phyloP scores from a whole-genome alignment of 371 early-diverging fungal genomes.

The Rhizopus stolonifer region DNA sequence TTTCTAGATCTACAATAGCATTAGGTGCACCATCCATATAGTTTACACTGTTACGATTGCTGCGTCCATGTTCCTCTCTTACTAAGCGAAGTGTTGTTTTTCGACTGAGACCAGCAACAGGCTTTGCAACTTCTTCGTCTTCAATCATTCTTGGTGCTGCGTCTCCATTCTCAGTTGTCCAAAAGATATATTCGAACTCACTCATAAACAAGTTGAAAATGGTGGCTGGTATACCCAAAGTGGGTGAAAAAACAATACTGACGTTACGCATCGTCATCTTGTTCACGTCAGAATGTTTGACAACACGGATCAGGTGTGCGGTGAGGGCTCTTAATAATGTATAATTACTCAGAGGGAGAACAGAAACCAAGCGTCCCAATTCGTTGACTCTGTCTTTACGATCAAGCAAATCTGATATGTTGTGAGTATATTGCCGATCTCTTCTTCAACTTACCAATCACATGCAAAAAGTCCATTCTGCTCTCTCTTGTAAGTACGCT shows the following conservation, averaged over 20 bases:
- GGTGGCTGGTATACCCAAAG: conserved; percentile 68
- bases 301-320: conserved; percentile 65
- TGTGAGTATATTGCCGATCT: neutral
- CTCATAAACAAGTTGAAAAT: conserved; percentile 71
- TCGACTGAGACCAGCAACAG: conserved; percentile 10
- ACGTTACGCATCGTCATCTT: conserved; percentile 78
- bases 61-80: conserved; percentile 41
- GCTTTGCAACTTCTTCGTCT: conserved; percentile 18
- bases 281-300: conserved; percentile 59
- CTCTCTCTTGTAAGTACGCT: conserved; percentile 73
- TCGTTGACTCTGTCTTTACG: conserved; percentile 61
- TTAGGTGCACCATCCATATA: conserved; percentile 53
- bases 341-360: neutral
- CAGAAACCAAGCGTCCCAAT: conserved; percentile 55
- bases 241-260: conserved; percentile 75
- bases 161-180: conserved; percentile 44
- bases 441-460: conserved; percentile 43
- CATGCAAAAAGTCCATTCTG: conserved; percentile 66
- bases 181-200: conserved; percentile 67
- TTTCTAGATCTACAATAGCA: conserved; percentile 51
- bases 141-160: conserved; percentile 29
- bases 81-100: conserved; percentile 28
- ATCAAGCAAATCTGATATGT: conserved; percentile 53
- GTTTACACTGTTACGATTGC: conserved; percentile 53
- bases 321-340: conserved; percentile 61